Evolutionary conservation across 768 basidiomycete genomes (phyloP).

Genomic region (Rhizopogon salebrosus): DNA sequence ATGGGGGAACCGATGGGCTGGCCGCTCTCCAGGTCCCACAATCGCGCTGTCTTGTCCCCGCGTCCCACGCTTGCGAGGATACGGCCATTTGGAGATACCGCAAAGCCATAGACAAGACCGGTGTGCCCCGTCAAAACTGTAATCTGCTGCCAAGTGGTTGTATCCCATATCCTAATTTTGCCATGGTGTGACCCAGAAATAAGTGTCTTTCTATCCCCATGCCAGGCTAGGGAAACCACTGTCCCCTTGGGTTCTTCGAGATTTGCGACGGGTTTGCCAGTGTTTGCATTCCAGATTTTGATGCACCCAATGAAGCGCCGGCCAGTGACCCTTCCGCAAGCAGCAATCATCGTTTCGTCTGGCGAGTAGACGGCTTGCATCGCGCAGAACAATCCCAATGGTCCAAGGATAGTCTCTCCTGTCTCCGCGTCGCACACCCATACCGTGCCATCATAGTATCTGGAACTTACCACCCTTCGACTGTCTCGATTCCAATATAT

Average conservation of each 20-base stretch:
- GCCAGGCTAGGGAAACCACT: background rate
- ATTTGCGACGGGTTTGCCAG: background rate
- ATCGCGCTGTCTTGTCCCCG: background rate
- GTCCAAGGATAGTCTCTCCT: background rate
- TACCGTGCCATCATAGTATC: background rate
- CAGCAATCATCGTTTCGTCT: constrained; percentile 32
- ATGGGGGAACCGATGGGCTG: background rate
- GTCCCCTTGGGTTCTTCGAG: background rate
- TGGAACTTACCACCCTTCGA: background rate
- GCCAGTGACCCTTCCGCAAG: background rate
- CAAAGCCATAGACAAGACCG: background rate
- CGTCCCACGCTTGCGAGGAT: background rate
- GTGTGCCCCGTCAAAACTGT: background rate
- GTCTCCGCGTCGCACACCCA: background rate
- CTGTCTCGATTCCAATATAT: background rate
- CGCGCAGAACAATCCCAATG: too few relatives aligned
- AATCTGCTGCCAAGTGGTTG: background rate
- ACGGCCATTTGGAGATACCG: background rate
- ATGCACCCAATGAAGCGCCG: too few relatives aligned
- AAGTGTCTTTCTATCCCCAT: background rate
- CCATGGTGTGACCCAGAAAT: background rate
- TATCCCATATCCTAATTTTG: background rate
- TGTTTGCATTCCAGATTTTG: background rate
- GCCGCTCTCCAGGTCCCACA: background rate
- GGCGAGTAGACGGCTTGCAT: constrained; percentile 33